These are phyloP conservation scores for Incumbomyces delicatus DNA, from an alignment of 2,329 filamentous ascomycete genomes.

Conservation along the genomic window DNA sequence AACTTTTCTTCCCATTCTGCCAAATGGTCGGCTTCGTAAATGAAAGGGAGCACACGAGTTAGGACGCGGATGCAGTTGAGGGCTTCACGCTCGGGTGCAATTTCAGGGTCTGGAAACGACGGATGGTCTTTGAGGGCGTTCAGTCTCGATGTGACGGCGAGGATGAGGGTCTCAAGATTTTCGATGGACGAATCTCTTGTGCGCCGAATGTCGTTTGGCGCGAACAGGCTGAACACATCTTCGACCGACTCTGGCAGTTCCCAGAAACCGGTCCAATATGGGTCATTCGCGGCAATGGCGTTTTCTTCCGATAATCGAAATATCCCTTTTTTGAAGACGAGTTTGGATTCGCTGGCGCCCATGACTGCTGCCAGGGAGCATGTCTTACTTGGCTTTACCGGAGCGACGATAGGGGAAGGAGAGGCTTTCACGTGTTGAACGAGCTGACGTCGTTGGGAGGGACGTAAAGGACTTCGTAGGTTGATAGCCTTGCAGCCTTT, in stretches of 20 bases:
- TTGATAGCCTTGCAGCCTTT: neutral
- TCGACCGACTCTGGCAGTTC: conserved; percentile 90
- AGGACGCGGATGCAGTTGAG: conserved; percentile 90
- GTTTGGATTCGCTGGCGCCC: conserved; percentile 97
- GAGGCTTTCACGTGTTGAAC: neutral
- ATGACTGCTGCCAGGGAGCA: conserved; percentile 41
- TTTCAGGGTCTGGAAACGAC: conserved; percentile 76
- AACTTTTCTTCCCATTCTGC: conserved; percentile 82
- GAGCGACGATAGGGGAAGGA: no score
- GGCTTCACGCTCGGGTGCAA: conserved; percentile 75
- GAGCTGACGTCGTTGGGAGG: neutral
- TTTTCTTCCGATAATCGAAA: conserved; percentile 90
- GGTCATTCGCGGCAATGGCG: conserved; percentile 75
- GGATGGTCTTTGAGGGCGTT: conserved; percentile 77
- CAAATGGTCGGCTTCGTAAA: conserved; percentile 82
- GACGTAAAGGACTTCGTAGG: no score
- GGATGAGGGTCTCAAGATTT: conserved; percentile 81
- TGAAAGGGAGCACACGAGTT: conserved; percentile 76
- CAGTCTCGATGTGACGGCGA: conserved; percentile 73
- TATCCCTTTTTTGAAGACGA: conserved; percentile 97
- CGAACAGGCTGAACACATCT: conserved; percentile 94
- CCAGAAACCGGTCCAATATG: conserved; percentile 97
- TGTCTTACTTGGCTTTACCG: neutral
- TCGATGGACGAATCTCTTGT: conserved; percentile 74
- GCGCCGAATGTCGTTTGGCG: conserved; percentile 75